A percentile compares a stretch with the other conserved stretches of the same genome.
These are phyloP conservation scores for Globisporangium nodosum DNA, from an alignment of 352 stramenopile species.

Conservation along the genomic window DNA sequence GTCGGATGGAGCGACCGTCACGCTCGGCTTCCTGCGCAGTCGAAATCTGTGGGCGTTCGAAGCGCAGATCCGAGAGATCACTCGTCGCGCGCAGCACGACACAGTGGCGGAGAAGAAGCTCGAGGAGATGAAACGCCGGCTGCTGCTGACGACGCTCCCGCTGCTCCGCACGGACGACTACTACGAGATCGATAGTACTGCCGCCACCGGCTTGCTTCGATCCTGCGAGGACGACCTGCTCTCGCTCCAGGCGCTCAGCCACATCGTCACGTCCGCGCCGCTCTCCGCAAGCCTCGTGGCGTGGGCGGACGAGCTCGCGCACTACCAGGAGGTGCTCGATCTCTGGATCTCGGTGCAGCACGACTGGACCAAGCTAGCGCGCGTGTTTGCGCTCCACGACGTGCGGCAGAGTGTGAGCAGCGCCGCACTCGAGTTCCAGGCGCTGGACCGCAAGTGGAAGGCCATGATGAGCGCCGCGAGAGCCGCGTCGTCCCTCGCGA, in stretches of 20 bases:
- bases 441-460: slow-evolving; percentile 62
- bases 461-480: slow-evolving; percentile 58
- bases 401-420: slow-evolving; percentile 53
- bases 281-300: slow-evolving; percentile 35
- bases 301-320: slow-evolving; percentile 58
- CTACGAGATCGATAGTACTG: slow-evolving; percentile 36
- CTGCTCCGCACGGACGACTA: slow-evolving; percentile 36
- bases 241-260: slow-evolving; percentile 47
- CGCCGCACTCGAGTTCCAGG: slow-evolving; percentile 53
- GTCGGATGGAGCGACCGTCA: slow-evolving; percentile 43
- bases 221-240: slow-evolving; percentile 53
- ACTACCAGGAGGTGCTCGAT: slow-evolving; percentile 55
- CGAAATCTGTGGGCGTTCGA: slow-evolving; percentile 48
- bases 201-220: slow-evolving; percentile 24
- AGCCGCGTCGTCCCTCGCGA: slow-evolving; percentile 35
- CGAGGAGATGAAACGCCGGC: slow-evolving; percentile 47
- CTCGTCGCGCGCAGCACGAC: slow-evolving; percentile 44
- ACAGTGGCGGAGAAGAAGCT: slow-evolving; percentile 48
- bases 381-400: slow-evolving; percentile 43
- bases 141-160: slow-evolving; percentile 31
- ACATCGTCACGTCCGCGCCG: slow-evolving; percentile 29
- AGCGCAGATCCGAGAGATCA: slow-evolving; percentile 55
- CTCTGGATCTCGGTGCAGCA: slow-evolving; percentile 44
- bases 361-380: slow-evolving; percentile 40
- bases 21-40: slow-evolving; percentile 42